Base-by-base conservation (phyloP, 2,329 filamentous ascomycete genomes). In the Scytalidium lignicola region DNA sequence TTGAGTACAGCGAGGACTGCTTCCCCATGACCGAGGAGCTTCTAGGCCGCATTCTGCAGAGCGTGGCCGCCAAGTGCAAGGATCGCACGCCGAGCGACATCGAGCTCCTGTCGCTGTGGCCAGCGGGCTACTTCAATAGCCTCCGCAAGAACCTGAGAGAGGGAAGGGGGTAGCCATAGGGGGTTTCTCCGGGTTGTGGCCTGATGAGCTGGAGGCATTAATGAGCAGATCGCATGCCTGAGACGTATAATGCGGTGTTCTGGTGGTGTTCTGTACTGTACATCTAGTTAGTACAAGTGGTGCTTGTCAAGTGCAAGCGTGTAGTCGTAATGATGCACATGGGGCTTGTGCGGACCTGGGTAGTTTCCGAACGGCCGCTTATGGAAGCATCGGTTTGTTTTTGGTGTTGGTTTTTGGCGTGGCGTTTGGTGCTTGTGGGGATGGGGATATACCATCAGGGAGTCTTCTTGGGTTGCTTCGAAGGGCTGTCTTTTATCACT, bases 1-100 rank as follows among this genome's bases (percentile, higher is more conserved):
- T 72, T 28, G 80, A 83, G 60, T 68, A 77, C 44, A 57, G 62
- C 19, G 76, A 77, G 13, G 73, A 73, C 52, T 72, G 78, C 10
- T 65, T 85, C 15, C 80, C 82, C 3, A 75, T 85, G 47, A 79
- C 79, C 17, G 79, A 85, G 62, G 81, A 84, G 57, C 66, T 85
- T 46, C 71, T 85, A 23, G 74, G 74, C 26, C 69, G 80, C 42
- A 82, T 85, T 55, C 76, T 85, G 51, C 76, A 82, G 65, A 83
- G 78, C 59, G 80, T 84, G 18, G 79, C 81, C 15, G 68, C 73
- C 17, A 73, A 80, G 49, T 83, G 80, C 52, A 73, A 75, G 44
- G 78, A 82, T 55, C 69, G 75, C 19, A 74, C 79, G 68, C 80
- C 81, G 1, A 78, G 74, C 2, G 81, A 84, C 41, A 71, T 71